These are phyloP conservation scores for Podila minutissima DNA, from an alignment of 192 early-diverging fungal genomes.

Conservation along the genomic window DNA sequence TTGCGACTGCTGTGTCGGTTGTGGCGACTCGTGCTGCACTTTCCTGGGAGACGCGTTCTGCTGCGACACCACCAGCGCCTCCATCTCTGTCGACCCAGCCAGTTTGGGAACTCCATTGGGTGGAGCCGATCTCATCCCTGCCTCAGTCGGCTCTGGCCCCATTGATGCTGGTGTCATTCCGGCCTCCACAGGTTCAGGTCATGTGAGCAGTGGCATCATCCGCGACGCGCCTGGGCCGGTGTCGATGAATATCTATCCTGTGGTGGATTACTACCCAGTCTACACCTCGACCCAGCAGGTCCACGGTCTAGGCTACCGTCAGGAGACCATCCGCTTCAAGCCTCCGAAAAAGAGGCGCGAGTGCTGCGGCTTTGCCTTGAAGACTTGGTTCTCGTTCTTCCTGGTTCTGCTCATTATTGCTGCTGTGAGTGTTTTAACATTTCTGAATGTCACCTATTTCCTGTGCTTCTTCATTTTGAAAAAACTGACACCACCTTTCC, in stretches of 20 bases:
- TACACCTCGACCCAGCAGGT: not conserved
- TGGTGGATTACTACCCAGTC: not conserved
- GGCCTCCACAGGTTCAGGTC: not conserved
- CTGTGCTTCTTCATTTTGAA: not conserved
- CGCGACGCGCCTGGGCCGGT: not conserved
- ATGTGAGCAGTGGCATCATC: not conserved
- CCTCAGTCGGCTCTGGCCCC: not conserved
- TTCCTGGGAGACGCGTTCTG: constrained; percentile 6
- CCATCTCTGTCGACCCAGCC: not conserved
- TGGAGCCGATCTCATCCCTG: not conserved
- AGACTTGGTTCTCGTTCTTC: not conserved
- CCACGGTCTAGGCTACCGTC: not conserved
- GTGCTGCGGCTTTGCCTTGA: not conserved
- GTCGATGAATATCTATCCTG: not conserved
- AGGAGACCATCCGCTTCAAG: not conserved
- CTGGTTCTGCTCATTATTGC: constrained; percentile 6
- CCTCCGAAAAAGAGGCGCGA: not conserved
- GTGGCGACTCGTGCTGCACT: constrained; percentile 16
- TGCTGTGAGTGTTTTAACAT: constrained; percentile 1
- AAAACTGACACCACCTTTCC: not conserved
- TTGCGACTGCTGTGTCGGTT: constrained; percentile 7
- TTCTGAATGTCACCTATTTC: not conserved
- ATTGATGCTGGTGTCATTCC: not conserved
- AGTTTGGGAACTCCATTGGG: not conserved
- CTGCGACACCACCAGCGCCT: not conserved